Base-by-base conservation (phyloP, 176 grass and related monocot species). In the Juncus effusus region DNA sequence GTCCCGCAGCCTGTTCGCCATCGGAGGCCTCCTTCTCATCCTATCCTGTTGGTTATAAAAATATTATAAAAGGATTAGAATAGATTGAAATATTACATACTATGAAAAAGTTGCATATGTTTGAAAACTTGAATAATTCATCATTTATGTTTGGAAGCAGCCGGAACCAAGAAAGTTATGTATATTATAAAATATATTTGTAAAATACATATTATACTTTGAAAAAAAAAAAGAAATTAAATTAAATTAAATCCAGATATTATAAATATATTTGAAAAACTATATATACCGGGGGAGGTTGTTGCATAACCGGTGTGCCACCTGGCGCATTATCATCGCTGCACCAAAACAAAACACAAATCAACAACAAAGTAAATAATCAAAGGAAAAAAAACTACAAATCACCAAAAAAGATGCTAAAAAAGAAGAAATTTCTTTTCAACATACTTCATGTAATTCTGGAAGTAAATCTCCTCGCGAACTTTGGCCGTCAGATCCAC, bases 371-470 rank as follows among this genome's bases (percentile, higher is more conserved):
- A 10, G 60, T 35, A 51, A 54, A 38, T 4, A 54, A 44, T 61
- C 19, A 47, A 60, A n/a, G 7, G 40, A 44, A 28, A 28, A 28
- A 28, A 28, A 28, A 76, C 1, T 41, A 53, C 59, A 62, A 6
- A 60, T 15, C 60, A 69, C 19, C 19, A 28, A 28, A 28, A 28
- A 28, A 28, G 19, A 28, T 28, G 19, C 19, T 28, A 42, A 15
- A 69, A 35, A 54, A 69, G 59, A 65, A 13, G 50, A 51, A 85
- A 56, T 41, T 60, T 35, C 53, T 39, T 3, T 45, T 47, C 16
- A 35, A 74, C 88, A 76, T 89, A 93, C 94, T 87, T 99, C 86
- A 99, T 99, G 54, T 94, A 99, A 74, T 99, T 99, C 75, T 94
- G 81, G 66, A 82, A 90, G 78, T 94, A 99, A 39, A 99, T 74